Conservation (phyloP, 2,329 filamentous ascomycete genomes). For the Penicillium sp. region DNA sequence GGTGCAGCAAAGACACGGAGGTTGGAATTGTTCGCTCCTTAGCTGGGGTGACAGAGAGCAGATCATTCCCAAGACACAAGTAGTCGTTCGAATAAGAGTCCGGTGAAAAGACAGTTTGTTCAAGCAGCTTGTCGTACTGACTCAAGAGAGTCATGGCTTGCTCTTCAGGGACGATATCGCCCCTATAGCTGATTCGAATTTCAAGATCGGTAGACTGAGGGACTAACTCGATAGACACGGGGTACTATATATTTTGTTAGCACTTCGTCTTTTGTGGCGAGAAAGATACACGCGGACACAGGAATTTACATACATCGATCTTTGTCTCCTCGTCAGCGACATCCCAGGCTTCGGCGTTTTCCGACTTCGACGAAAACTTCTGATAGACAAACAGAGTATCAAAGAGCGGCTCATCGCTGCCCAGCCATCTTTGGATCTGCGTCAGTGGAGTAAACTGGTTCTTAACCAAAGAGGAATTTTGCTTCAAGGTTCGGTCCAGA, state of each 20-base stretch:
- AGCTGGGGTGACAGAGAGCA: conserved; percentile 65
- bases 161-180: conserved; percentile 62
- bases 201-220: conserved; percentile 52
- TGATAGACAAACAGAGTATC: conserved; percentile 87
- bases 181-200: conserved; percentile 66
- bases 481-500: conserved; percentile 62
- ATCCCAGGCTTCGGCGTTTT: conserved; percentile 52
- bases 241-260: conserved; percentile 50
- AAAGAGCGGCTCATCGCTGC: conserved; percentile 66
- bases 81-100: conserved; percentile 43
- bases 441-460: conserved; percentile 70
- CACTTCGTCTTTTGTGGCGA: conserved; percentile 7
- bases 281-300: background rate
- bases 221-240: conserved; percentile 77
- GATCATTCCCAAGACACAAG: conserved; percentile 24
- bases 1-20: conserved; percentile 64
- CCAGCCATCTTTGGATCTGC: conserved; percentile 69
- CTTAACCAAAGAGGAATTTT: conserved; percentile 63
- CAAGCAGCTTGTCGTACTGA: conserved; percentile 70
- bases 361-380: conserved; percentile 45
- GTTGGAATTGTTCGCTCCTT: conserved; percentile 57
- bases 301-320: conserved; percentile 55
- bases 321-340: conserved; percentile 64
- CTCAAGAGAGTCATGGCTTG: conserved; percentile 66
- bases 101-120: conserved; percentile 55